These are phyloP conservation scores for Lumnitzera racemosa DNA, from an alignment of 345 rosid genomes.

Conservation along the genomic window DNA sequence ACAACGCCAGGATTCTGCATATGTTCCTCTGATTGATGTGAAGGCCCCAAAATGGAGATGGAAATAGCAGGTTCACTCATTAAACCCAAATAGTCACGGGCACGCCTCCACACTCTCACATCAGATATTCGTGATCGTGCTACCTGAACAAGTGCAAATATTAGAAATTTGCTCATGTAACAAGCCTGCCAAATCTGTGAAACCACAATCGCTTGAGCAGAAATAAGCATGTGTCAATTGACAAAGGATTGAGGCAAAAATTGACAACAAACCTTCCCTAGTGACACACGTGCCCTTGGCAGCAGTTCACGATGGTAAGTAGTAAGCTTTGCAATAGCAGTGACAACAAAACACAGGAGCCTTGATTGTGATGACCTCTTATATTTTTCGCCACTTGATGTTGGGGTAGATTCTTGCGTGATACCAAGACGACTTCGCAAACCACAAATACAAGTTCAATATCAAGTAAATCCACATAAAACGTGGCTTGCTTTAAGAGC, in stretches of 20 bases:
- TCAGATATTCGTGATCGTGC: slow-evolving; percentile 85
- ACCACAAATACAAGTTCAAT: slow-evolving; percentile 6
- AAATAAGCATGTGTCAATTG: neutral
- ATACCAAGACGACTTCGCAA: slow-evolving; percentile 66
- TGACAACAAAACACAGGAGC: slow-evolving; percentile 87
- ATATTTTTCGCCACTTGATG: slow-evolving; percentile 27
- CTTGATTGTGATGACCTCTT: slow-evolving; percentile 68
- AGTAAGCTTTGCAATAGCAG: slow-evolving; percentile 91
- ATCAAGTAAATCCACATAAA: neutral
- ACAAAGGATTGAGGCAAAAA: neutral
- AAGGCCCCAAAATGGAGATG: slow-evolving; percentile 74
- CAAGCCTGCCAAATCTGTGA: neutral
- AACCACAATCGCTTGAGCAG: too few species aligned
- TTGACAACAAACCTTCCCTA: slow-evolving; percentile 64
- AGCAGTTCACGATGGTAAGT: slow-evolving; percentile 72
- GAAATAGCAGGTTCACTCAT: slow-evolving; percentile 78
- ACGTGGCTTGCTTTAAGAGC: neutral
- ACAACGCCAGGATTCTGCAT: slow-evolving; percentile 56
- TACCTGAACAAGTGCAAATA: slow-evolving; percentile 34
- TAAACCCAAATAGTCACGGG: slow-evolving; percentile 79
- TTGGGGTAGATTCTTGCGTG: slow-evolving; percentile 47
- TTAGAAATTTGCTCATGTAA: neutral
- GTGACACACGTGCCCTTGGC: slow-evolving; percentile 94
- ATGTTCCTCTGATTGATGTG: slow-evolving; percentile 36
- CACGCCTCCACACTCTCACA: slow-evolving; percentile 72